phyloP scores from a whole-genome alignment of 352 stramenopile genomes.

The Globisporangium abappressorium region DNA sequence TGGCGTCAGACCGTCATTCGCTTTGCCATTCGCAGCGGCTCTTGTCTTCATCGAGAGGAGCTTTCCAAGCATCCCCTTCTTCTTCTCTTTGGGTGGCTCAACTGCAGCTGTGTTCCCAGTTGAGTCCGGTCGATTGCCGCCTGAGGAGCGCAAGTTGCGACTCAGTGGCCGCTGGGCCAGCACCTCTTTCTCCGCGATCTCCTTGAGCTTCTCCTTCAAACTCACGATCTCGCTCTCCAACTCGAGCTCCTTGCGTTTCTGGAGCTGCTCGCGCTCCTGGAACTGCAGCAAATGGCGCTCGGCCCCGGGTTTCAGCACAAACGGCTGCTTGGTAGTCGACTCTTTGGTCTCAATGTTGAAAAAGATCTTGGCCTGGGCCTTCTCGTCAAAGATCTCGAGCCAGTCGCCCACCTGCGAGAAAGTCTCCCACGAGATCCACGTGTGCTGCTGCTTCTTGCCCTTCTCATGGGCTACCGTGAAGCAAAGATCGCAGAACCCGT shows the following conservation, averaged over 20 bases:
- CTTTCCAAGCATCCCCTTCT: conserved; percentile 20
- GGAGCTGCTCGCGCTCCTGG: conserved; percentile 47
- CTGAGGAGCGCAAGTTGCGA: conserved; percentile 7
- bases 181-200: conserved; percentile 38
- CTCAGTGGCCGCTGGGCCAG: conserved; percentile 24
- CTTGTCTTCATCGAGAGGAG: conserved; percentile 21
- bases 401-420: conserved; percentile 60
- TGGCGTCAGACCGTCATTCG: conserved; percentile 17
- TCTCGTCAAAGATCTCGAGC: conserved; percentile 69
- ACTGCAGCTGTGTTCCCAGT: background rate
- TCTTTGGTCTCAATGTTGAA: conserved; percentile 84
- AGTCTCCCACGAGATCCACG: conserved; percentile 50
- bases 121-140: background rate
- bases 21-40: background rate
- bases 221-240: conserved; percentile 67
- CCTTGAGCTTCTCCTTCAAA: conserved; percentile 54
- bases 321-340: conserved; percentile 48
- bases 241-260: conserved; percentile 49
- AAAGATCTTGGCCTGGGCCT: conserved; percentile 38
- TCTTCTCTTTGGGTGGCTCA: conserved; percentile 19
- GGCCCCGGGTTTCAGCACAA: conserved; percentile 46
- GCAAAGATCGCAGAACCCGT: conserved; percentile 69
- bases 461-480: conserved; percentile 49
- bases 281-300: conserved; percentile 56
- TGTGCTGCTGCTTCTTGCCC: conserved; percentile 61